Evolutionary conservation across 2,329 filamentous ascomycete species (phyloP), one percentile per base, ranked within the genome.

Genomic region (Phoma sp.): DNA sequence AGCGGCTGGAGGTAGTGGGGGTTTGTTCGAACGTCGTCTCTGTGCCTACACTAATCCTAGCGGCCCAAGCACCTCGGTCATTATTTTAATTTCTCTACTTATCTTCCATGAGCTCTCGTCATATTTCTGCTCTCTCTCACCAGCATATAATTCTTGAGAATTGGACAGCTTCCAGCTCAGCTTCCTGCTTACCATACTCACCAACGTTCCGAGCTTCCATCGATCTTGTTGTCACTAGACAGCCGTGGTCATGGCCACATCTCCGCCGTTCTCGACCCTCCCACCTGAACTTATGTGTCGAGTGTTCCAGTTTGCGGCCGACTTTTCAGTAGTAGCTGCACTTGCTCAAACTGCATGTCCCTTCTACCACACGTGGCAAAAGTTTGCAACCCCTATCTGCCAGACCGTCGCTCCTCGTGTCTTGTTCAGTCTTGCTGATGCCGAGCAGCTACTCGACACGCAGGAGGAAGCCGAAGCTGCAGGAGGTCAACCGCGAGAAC

Each of bases 241-340:
- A 33, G 33, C 32, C 33, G 41, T 40, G 40, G 40, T 51, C 25
- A 46, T 56, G 44, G 29, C 40, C 29, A 54, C 55, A 40, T 25
- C 50, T 41, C 43, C 50, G 25, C 52, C 46, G 38, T 55, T 60
- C 45, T 46, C 45, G 27, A 48, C 33, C 25, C 57, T 64, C 15
- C 59, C 59, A 44, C 53, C 61, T 19, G 61, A 64, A 44, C 57
- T 64, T 17, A 51, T 64, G 35, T 58, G 53, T 51, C 57, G 44
- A 50, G 44, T 64, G 21, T 61, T 64, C 41, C 33, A 63, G 44
- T 58, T 31, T 47, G 41, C 57, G n/a, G 38, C 43, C 44, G 49
- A 61, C 49, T 61, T 63, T 31, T 62, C 54, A 17, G 40, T 51
- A 36, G 54, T 63, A 41, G 44, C 52, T 51, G 57, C 60, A 35